Evolutionary conservation across 1,139 yeast species (phyloP).

Genomic region (Candida smagusa): DNA sequence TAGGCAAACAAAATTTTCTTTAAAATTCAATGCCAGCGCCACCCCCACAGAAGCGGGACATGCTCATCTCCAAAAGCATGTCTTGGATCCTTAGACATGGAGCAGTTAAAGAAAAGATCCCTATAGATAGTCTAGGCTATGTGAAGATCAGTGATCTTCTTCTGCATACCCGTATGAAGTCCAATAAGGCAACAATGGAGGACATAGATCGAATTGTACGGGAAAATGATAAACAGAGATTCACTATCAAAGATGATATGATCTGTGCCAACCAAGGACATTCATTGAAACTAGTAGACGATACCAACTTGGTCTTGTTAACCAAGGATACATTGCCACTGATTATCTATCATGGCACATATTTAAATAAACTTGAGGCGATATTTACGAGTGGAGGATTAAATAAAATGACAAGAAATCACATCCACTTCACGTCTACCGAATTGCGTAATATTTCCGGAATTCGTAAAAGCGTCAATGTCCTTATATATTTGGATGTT

Average conservation of each 20-base stretch:
- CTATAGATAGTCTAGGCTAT: slow-evolving; percentile 67
- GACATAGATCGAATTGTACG: slow-evolving; percentile 64
- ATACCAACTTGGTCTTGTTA: slow-evolving; percentile 41
- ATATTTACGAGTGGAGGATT: slow-evolving; percentile 61
- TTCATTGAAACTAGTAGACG: slow-evolving; percentile 49
- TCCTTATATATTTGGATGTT: slow-evolving; percentile 62
- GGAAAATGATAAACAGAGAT: slow-evolving; percentile 69
- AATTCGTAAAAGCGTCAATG: slow-evolving; percentile 57
- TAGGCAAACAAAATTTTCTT: background rate
- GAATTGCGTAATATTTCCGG: slow-evolving; percentile 57
- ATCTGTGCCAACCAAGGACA: slow-evolving; percentile 96
- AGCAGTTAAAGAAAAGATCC: slow-evolving; percentile 66
- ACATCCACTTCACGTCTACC: slow-evolving; percentile 63
- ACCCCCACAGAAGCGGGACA: slow-evolving; percentile 35
- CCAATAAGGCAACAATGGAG: slow-evolving; percentile 47
- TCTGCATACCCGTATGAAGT: slow-evolving; percentile 55
- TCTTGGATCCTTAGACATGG: slow-evolving; percentile 81
- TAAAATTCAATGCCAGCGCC: background rate
- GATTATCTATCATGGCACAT: slow-evolving; percentile 79
- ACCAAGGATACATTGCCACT: slow-evolving; percentile 20
- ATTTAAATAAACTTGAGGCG: slow-evolving; percentile 38
- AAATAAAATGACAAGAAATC: slow-evolving; percentile 70
- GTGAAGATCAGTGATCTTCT: slow-evolving; percentile 53
- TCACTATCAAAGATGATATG: slow-evolving; percentile 31
- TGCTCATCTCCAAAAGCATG: slow-evolving; percentile 66